phyloP scores from a whole-genome alignment of 2,329 filamentous ascomycete species.

The Ascomycota sp. region DNA sequence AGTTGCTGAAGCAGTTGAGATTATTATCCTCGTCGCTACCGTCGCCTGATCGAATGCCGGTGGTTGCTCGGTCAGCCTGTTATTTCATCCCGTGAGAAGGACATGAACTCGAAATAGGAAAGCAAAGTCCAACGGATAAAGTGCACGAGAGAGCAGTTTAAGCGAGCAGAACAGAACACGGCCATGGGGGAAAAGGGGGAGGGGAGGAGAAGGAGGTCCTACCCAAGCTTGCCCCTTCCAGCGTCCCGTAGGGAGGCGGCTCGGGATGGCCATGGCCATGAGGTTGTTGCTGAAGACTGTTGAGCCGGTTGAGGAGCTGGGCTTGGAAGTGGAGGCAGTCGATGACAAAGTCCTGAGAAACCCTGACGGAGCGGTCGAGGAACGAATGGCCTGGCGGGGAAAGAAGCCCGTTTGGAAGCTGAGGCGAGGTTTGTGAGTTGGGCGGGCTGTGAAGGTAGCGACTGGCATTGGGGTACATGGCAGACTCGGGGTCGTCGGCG shows the following conservation, averaged over 20 bases:
- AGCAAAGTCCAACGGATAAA: too few relatives aligned
- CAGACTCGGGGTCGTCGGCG: constrained; percentile 2
- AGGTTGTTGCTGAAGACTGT: constrained; percentile 4
- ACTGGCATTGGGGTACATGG: constrained; percentile 2
- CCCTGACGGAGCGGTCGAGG: constrained; percentile 2
- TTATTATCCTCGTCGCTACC: too few relatives aligned
- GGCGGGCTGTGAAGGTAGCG: constrained; percentile 5
- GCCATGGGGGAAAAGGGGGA: too few relatives aligned
- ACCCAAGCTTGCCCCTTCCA: too few relatives aligned
- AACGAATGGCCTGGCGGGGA: constrained; percentile 4
- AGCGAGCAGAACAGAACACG: too few relatives aligned
- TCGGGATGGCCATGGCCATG: neutral
- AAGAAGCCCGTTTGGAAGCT: constrained; percentile 3
- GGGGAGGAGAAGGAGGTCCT: too few relatives aligned
- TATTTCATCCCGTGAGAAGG: too few relatives aligned
- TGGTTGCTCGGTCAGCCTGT: too few relatives aligned
- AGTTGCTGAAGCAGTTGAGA: too few relatives aligned
- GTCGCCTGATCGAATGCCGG: too few relatives aligned
- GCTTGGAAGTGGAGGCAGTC: constrained; percentile 8
- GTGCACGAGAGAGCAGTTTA: too few relatives aligned
- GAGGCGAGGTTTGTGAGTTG: constrained; percentile 4
- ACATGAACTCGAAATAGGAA: too few relatives aligned
- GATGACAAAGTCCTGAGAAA: constrained; percentile 6
- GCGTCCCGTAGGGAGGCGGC: neutral
- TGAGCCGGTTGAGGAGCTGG: constrained; percentile 6